Conservation (phyloP, 305 asterid genomes). For the Rubia balearica region DNA sequence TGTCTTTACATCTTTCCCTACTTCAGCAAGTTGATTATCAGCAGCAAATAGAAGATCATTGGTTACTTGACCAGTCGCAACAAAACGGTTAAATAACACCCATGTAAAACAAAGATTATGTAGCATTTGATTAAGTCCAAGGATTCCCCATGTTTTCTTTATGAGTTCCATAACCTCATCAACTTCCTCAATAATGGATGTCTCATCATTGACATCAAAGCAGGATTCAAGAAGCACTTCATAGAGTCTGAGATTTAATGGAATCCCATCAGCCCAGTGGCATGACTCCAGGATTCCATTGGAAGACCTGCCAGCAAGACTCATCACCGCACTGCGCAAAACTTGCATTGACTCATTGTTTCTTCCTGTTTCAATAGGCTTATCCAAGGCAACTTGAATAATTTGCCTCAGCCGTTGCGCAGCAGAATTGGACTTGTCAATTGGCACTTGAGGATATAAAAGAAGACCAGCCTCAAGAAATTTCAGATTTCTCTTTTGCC, state of each 20-base stretch:
- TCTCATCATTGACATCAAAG: constrained; percentile 69
- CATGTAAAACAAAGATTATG: constrained; percentile 86
- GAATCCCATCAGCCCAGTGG: constrained; percentile 98
- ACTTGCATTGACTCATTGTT: constrained; percentile 95
- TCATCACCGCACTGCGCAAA: constrained; percentile 73
- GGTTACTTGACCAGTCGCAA: constrained; percentile 78
- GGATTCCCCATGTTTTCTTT: constrained; percentile 87
- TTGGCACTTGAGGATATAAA: constrained; percentile 69
- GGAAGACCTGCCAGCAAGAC: constrained; percentile 67
- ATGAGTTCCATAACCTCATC: constrained; percentile 92
- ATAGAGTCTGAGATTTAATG: constrained; percentile 80
- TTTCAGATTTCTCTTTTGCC: constrained; percentile 90
- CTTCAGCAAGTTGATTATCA: constrained; percentile 74
- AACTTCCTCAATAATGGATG: constrained; percentile 74
- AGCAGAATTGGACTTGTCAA: constrained; percentile 59
- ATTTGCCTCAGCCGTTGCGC: constrained; percentile 72
- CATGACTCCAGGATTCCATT: constrained; percentile 61
- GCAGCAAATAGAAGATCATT: constrained; percentile 71
- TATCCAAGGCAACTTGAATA: constrained; percentile 64
- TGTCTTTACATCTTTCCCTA: constrained; percentile 76
- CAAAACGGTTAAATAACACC: constrained; percentile 81
- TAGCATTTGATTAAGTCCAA: constrained; percentile 77
- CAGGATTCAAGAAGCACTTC: constrained; percentile 85
- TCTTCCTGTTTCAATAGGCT: constrained; percentile 89
- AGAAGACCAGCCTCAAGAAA: constrained; percentile 92